phyloP scores from a whole-genome alignment of 1,284 basidiomycete species.

The Veloboletus limbatus region DNA sequence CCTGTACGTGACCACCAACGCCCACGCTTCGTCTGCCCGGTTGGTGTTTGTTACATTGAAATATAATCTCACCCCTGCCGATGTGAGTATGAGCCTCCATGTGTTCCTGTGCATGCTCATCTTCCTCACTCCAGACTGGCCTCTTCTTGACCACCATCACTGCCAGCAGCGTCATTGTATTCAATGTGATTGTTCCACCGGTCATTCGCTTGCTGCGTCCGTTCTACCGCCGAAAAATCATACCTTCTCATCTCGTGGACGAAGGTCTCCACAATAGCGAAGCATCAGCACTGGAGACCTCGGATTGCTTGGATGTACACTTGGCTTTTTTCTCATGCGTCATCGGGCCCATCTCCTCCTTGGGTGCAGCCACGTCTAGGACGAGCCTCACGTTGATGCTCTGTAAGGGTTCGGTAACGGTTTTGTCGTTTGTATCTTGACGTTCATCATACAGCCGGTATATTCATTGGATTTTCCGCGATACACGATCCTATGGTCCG shows the following conservation, averaged over 20 bases:
- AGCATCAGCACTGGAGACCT: conserved; percentile 14
- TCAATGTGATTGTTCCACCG: conserved; percentile 16
- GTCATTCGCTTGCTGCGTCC: conserved; percentile 21
- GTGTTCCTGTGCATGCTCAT: background rate
- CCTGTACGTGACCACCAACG: conserved; percentile 16
- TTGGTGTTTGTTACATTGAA: conserved; percentile 28
- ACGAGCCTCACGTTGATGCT: conserved; percentile 12
- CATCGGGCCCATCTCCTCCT: conserved; percentile 11
- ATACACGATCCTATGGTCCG: conserved; percentile 23
- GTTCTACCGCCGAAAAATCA: conserved; percentile 12
- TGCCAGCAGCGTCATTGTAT: conserved; percentile 14
- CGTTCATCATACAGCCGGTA: conserved; percentile 9
- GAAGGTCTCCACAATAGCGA: background rate
- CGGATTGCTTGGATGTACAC: conserved; percentile 34
- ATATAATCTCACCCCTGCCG: conserved; percentile 22
- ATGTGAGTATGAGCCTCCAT: conserved; percentile 14
- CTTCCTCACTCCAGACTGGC: conserved; percentile 19
- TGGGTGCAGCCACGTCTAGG: conserved; percentile 18
- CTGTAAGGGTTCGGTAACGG: conserved; percentile 6
- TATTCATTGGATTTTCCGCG: conserved; percentile 19
- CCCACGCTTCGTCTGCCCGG: conserved; percentile 22
- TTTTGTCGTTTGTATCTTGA: background rate
- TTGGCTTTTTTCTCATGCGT: conserved; percentile 24
- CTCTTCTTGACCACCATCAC: conserved; percentile 17
- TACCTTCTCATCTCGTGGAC: background rate